Percentiles rank a stretch among this genome's conserved stretches.
Evolutionary conservation across 768 basidiomycete genomes (phyloP).

Genomic region (Omphalotus guepiniiformis): DNA sequence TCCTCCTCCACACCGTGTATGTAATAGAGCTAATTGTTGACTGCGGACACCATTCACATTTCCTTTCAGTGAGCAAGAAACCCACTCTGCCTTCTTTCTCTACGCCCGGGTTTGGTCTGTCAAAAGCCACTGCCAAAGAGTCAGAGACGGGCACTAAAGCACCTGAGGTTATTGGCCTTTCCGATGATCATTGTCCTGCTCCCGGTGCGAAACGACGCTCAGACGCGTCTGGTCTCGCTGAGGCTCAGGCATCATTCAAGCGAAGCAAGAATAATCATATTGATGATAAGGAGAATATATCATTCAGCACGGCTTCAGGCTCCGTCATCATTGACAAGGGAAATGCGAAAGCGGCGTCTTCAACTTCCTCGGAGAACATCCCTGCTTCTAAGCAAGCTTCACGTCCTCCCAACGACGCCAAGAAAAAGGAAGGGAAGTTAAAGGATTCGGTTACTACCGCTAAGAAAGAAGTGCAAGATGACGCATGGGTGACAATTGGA

Average conservation of each 20-base stretch:
- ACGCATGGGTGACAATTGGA: background rate
- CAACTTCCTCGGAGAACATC: background rate
- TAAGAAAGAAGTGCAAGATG: background rate
- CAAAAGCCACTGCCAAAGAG: conserved; percentile 10
- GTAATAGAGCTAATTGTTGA: background rate
- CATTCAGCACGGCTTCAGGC: background rate
- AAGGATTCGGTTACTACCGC: background rate
- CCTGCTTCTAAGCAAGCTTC: background rate
- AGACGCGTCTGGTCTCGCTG: background rate
- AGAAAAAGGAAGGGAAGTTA: conserved; percentile 14
- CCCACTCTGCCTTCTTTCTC: conserved; percentile 37
- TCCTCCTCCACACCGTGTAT: background rate
- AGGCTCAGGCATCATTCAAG: conserved; percentile 18
- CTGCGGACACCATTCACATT: conserved; percentile 3
- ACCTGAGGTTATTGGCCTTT: conserved; percentile 13
- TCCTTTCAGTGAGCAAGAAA: conserved; percentile 21
- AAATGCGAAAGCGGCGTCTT: background rate
- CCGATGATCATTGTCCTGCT: conserved; percentile 8
- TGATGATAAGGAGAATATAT: conserved; percentile 22
- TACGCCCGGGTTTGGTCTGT: conserved; percentile 40
- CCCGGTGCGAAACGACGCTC: background rate
- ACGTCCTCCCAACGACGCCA: background rate
- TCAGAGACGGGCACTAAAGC: conserved; percentile 1
- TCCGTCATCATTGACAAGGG: background rate
- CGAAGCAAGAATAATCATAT: conserved; percentile 24